A percentile compares a stretch with the other conserved stretches of the same genome.
Conservation (phyloP, 2,329 filamentous ascomycete species). For the Madurella mycetomatis region DNA sequence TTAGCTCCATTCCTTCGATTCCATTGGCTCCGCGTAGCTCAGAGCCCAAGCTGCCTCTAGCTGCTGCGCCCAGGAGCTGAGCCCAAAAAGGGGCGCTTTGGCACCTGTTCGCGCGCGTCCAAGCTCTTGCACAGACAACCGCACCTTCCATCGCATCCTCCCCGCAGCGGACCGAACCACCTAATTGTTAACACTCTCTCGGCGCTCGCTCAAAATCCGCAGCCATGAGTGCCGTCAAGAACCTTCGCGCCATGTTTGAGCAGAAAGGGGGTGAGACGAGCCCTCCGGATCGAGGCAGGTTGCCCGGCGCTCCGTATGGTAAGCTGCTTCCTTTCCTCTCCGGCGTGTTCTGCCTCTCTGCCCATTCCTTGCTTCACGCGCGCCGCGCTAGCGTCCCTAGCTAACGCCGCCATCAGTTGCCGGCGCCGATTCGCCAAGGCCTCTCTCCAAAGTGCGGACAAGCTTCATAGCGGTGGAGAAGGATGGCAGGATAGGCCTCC, state of each 20-base stretch:
- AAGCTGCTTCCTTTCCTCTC: conserved; percentile 24
- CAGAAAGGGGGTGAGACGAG: conserved; percentile 62
- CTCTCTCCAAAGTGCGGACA: conserved; percentile 69
- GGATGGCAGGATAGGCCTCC: conserved; percentile 53
- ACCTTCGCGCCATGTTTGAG: conserved; percentile 77
- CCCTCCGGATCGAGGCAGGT: conserved; percentile 65
- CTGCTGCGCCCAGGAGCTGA: neutral
- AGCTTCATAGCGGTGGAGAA: conserved; percentile 72
- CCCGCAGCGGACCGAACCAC: neutral
- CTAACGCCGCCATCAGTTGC: conserved; percentile 24
- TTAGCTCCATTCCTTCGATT: neutral
- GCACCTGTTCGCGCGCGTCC: neutral
- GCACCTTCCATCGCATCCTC: conserved; percentile 28
- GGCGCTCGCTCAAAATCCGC: conserved; percentile 27
- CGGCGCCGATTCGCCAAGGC: conserved; percentile 52
- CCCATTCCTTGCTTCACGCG: neutral
- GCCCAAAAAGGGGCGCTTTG: conserved; percentile 9
- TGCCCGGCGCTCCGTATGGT: conserved; percentile 51
- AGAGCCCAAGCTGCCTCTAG: neutral
- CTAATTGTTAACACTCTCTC: neutral
- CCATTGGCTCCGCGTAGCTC: neutral
- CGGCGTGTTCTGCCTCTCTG: neutral
- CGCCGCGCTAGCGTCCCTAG: conserved; percentile 5
- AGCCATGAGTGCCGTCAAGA: conserved; percentile 65
- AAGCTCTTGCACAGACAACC: neutral